These are phyloP conservation scores for Colletotrichum sp. DNA, from an alignment of 2,329 filamentous ascomycete species.

Conservation along the genomic window DNA sequence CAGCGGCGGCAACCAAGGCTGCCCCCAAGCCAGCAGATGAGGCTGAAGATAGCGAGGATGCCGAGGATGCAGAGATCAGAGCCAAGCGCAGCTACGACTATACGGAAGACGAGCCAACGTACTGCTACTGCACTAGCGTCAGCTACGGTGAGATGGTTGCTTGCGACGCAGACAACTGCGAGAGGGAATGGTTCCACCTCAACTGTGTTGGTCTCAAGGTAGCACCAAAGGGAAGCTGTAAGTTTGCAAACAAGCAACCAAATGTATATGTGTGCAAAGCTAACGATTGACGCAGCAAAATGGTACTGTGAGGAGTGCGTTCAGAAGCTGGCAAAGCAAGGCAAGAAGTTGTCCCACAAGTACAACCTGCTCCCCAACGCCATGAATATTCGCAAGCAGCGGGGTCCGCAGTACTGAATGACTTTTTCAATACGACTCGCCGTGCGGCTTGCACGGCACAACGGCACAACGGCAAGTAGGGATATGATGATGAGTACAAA, in stretches of 20 bases:
- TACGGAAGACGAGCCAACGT: conserved; percentile 67
- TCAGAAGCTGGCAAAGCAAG: conserved; percentile 62
- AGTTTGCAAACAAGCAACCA: conserved; percentile 38
- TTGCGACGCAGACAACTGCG: conserved; percentile 76
- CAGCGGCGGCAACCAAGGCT: conserved; percentile 42
- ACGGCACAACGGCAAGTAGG: not conserved
- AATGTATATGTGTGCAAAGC: not conserved
- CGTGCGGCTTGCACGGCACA: not conserved
- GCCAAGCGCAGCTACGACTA: conserved; percentile 34
- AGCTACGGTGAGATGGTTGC: conserved; percentile 88
- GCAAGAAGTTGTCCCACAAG: conserved; percentile 56
- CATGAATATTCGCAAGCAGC: conserved; percentile 13
- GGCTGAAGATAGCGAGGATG: conserved; percentile 43
- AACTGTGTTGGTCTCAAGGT: conserved; percentile 81
- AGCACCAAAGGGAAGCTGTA: conserved; percentile 77
- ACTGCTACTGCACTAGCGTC: conserved; percentile 81
- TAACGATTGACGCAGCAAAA: conserved; percentile 59
- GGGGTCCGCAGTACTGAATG: not conserved
- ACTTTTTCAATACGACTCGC: not conserved
- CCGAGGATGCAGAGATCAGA: conserved; percentile 65
- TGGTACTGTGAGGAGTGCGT: conserved; percentile 86
- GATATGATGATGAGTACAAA: not conserved
- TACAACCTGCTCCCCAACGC: conserved; percentile 30
- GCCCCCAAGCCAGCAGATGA: conserved; percentile 42
- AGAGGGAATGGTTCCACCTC: conserved; percentile 83